Base-by-base conservation (phyloP, 2,329 filamentous ascomycete genomes). In the Fusarium oligoseptatum region DNA sequence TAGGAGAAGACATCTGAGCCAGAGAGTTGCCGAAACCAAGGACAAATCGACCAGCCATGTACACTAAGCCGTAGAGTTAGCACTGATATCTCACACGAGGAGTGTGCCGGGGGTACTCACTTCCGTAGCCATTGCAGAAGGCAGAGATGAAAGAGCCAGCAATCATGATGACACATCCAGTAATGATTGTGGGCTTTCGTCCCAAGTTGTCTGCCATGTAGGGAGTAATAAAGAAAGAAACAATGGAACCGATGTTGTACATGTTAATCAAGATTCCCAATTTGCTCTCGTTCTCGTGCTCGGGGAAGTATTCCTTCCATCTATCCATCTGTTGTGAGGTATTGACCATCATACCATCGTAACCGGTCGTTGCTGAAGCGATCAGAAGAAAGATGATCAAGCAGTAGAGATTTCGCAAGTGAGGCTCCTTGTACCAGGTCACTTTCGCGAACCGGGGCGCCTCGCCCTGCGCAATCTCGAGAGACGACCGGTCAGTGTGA, bases 11-110 rank as follows among this genome's bases (percentile, higher is more conserved):
- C 83, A 92, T 89, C 76, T 92, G 91, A 0, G 90, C 85, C 60
- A 93, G 83, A 58, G 88, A 90, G 83, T 92, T 92, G 52, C 92
- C 92, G 76, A 94, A 93, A 71, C 92, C 92, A 67, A 85, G 80
- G n/a, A 81, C 72, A 48, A 83, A 83, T 24, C 82, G 73, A 34
- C 86, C 86, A 77, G 60, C 81, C 60, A 84, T 80, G 70, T 82
- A 84, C 83, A 84, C 83, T 82, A 50, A 6, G 22, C n/a, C 9
- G 11, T 29, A 14, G 11, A 20, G 3, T 29, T 9, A 55, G 78
- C 9, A 74, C 52, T 8, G 45, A 8, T 11, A 0, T 12, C 27
- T 55, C 27, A 52, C 2, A 17, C 6, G 24, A 24, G 43, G 43
- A 27, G 22, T 27, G 27, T 32, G 10, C 12, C 6, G 48, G 27